Percentiles rank a stretch among this genome's conserved stretches.
These are phyloP conservation scores for Aeminium ludgeri DNA, from an alignment of 495 filamentous ascomycete genomes.

Conservation along the genomic window DNA sequence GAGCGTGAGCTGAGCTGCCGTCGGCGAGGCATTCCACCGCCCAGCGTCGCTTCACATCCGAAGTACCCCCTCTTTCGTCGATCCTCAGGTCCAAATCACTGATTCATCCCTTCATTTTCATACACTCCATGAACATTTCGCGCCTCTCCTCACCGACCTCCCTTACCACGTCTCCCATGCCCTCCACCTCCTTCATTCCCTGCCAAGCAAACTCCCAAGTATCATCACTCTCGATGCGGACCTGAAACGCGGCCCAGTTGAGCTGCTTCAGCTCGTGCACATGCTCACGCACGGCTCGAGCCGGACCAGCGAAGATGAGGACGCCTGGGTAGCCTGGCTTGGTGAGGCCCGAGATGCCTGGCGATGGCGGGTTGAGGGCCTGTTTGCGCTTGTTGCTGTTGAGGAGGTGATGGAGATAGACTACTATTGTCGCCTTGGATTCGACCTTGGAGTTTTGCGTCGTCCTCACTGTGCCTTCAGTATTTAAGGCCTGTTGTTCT, in stretches of 20 bases:
- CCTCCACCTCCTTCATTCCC: conserved; percentile 23
- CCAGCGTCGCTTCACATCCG: no score
- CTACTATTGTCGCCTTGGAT: conserved; percentile 19
- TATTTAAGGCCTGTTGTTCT: conserved; percentile 1
- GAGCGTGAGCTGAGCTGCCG: no score
- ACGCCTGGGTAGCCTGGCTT: conserved; percentile 28
- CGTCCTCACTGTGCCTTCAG: background rate
- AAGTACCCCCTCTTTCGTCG: no score
- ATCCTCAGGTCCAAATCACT: no score
- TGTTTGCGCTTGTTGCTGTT: conserved; percentile 26
- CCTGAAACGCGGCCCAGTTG: conserved; percentile 28
- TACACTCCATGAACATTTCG: conserved; percentile 22
- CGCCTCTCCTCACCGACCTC: conserved; percentile 19
- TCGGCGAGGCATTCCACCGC: no score
- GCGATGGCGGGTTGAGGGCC: conserved; percentile 17
- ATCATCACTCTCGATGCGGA: conserved; percentile 21
- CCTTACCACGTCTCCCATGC: conserved; percentile 22
- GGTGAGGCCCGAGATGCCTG: conserved; percentile 20
- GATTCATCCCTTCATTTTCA: conserved; percentile 23
- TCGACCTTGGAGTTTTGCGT: background rate
- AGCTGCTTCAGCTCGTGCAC: conserved; percentile 22
- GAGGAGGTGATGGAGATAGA: conserved; percentile 29
- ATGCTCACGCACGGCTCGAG: conserved; percentile 20
- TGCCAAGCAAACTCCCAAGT: conserved; percentile 21
- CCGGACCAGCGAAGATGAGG: conserved; percentile 22